Conservation (phyloP, 2,329 filamentous ascomycete species). For the Neophaeococcomyces aloes region DNA sequence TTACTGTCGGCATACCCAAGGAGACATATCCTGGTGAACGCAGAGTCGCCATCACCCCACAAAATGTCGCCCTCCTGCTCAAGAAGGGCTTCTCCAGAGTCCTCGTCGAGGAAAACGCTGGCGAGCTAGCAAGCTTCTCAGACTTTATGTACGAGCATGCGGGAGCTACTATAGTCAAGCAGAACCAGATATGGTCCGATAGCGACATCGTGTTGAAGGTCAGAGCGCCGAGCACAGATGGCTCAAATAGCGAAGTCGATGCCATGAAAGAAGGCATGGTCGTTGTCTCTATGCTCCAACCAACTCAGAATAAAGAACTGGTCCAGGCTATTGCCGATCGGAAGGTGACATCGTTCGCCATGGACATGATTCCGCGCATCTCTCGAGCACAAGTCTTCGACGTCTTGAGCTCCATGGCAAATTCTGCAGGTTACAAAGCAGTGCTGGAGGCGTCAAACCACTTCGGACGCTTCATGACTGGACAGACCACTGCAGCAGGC, state of each 20-base stretch:
- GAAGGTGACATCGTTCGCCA: conserved; percentile 69
- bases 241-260: conserved; percentile 54
- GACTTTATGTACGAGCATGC: conserved; percentile 68
- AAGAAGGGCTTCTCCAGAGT: conserved; percentile 77
- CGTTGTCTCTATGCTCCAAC: conserved; percentile 73
- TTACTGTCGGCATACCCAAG: conserved; percentile 68
- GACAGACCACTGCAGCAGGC: conserved; percentile 80
- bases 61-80: conserved; percentile 68
- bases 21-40: conserved; percentile 72
- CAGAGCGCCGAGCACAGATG: conserved; percentile 55
- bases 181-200: conserved; percentile 57
- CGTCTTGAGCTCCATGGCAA: conserved; percentile 81
- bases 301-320: conserved; percentile 64
- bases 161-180: conserved; percentile 65
- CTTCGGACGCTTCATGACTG: conserved; percentile 79
- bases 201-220: conserved; percentile 79
- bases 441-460: conserved; percentile 81
- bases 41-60: conserved; percentile 73
- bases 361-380: conserved; percentile 88
- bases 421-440: conserved; percentile 88
- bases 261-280: conserved; percentile 59
- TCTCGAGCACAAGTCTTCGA: conserved; percentile 83
- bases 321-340: conserved; percentile 62
- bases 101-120: conserved; percentile 71
- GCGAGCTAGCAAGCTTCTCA: conserved; percentile 62